Percentiles rank a stretch among this genome's conserved stretches.
These are phyloP conservation scores for Eucalyptus brandiana DNA, from an alignment of 345 rosid species.

Conservation along the genomic window DNA sequence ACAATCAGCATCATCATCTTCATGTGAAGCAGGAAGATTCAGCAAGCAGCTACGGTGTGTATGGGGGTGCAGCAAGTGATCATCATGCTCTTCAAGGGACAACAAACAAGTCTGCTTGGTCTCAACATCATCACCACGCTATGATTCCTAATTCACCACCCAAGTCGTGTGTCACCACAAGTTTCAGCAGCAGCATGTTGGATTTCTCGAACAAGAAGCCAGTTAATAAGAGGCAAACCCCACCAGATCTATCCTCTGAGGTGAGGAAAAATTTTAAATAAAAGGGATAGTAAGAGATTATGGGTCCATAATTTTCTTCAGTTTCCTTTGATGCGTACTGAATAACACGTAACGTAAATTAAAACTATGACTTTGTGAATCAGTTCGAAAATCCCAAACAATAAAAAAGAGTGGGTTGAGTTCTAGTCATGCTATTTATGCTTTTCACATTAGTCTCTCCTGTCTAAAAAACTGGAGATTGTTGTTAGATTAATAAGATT, in stretches of 20 bases:
- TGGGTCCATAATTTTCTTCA: not conserved
- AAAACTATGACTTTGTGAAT: not conserved
- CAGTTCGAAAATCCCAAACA: not conserved
- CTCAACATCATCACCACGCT: constrained; percentile 21
- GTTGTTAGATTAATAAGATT: not conserved
- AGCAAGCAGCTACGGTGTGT: constrained; percentile 17
- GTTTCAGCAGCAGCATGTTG: constrained; percentile 47
- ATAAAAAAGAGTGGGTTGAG: not conserved
- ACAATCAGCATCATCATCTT: not conserved
- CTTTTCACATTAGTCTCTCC: not conserved
- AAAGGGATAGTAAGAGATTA: not conserved
- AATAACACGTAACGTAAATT: not conserved
- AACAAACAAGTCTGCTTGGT: constrained; percentile 21
- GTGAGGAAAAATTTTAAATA: constrained; percentile 4
- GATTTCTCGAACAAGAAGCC: constrained; percentile 54
- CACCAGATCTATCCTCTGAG: constrained; percentile 70
- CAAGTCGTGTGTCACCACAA: constrained; percentile 49
- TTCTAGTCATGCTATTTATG: not conserved
- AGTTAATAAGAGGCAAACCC: constrained; percentile 40
- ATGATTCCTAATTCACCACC: constrained; percentile 30
- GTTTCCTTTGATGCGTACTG: not conserved
- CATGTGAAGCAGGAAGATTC: constrained; percentile 57
- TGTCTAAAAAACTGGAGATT: not conserved
- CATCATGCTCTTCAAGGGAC: not conserved
- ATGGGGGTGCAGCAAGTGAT: constrained; percentile 25